phyloP scores from a whole-genome alignment of 306 rosid species.

The Pueraria montana region DNA sequence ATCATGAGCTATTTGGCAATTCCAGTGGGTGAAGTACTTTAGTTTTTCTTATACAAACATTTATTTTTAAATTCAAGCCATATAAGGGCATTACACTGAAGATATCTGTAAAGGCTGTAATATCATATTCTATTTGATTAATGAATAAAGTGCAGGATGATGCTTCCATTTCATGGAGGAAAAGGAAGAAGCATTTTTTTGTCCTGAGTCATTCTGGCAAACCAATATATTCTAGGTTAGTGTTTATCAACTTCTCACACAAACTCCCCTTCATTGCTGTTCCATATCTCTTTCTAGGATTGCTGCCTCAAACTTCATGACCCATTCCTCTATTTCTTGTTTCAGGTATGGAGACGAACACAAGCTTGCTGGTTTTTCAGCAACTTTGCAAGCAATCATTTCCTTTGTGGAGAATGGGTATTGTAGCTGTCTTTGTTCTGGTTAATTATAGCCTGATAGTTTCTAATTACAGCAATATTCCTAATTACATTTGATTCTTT shows the following conservation, averaged over 20 bases:
- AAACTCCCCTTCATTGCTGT: conserved; percentile 28
- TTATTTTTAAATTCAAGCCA: conserved; percentile 30
- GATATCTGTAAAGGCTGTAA: conserved; percentile 40
- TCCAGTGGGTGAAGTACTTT: conserved; percentile 17
- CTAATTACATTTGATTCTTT: conserved; percentile 9
- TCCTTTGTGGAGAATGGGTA: conserved; percentile 97
- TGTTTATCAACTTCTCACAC: conserved; percentile 32
- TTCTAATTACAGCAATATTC: background rate
- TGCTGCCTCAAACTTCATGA: conserved; percentile 32
- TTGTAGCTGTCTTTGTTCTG: conserved; percentile 40
- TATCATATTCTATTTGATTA: conserved; percentile 60
- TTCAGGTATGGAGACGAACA: conserved; percentile 93
- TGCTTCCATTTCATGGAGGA: conserved; percentile 93
- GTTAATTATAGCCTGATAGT: conserved; percentile 38
- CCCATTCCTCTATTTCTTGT: conserved; percentile 30
- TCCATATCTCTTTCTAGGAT: conserved; percentile 20
- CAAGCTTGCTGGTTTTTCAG: conserved; percentile 98
- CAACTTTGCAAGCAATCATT: conserved; percentile 96
- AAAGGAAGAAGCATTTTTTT: conserved; percentile 93
- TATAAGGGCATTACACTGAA: conserved; percentile 15
- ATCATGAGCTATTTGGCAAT: conserved; percentile 4
- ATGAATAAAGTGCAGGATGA: conserved; percentile 89
- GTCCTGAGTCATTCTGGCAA: conserved; percentile 91
- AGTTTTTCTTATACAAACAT: background rate
- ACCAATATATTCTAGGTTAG: conserved; percentile 95